Evolutionary conservation across 1,139 yeast species (phyloP).

Genomic region (Yamadazyma mexicana): DNA sequence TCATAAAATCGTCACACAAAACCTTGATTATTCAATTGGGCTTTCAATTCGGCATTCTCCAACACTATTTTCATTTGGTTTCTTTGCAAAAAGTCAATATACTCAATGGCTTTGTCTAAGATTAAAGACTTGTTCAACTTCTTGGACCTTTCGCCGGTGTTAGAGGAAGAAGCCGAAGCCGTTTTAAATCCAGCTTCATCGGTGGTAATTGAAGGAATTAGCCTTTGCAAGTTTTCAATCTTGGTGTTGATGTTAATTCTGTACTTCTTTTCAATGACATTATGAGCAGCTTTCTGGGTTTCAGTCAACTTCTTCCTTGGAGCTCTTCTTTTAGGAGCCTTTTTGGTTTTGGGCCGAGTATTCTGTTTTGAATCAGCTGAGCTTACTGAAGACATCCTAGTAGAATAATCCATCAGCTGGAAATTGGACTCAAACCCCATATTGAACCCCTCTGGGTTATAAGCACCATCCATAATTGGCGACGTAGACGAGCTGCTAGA

Average conservation of each 20-base stretch:
- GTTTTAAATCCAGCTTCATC: slow-evolving; percentile 62
- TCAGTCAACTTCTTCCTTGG: slow-evolving; percentile 59
- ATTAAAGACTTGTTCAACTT: slow-evolving; percentile 64
- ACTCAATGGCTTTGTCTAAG: slow-evolving; percentile 64
- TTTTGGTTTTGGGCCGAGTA: too few relatives aligned
- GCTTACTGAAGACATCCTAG: neutral
- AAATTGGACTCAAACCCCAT: neutral
- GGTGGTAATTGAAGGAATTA: slow-evolving; percentile 63
- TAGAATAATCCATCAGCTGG: neutral
- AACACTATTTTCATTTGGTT: slow-evolving; percentile 9
- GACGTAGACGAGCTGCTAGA: neutral
- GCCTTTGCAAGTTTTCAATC: slow-evolving; percentile 62
- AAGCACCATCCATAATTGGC: neutral
- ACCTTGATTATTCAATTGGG: neutral
- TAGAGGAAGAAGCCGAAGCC: slow-evolving; percentile 11
- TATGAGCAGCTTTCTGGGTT: slow-evolving; percentile 70
- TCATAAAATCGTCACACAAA: neutral
- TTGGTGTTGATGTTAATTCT: slow-evolving; percentile 72
- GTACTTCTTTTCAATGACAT: slow-evolving; percentile 68
- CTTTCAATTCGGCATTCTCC: slow-evolving; percentile 12
- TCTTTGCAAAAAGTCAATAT: slow-evolving; percentile 37
- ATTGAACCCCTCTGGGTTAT: too few relatives aligned
- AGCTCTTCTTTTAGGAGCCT: slow-evolving; percentile 35
- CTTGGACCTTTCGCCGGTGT: slow-evolving; percentile 17
- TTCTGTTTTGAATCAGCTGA: neutral